Conservation (phyloP, 106 monocot genomes). For the Dendrobium officinale region DNA sequence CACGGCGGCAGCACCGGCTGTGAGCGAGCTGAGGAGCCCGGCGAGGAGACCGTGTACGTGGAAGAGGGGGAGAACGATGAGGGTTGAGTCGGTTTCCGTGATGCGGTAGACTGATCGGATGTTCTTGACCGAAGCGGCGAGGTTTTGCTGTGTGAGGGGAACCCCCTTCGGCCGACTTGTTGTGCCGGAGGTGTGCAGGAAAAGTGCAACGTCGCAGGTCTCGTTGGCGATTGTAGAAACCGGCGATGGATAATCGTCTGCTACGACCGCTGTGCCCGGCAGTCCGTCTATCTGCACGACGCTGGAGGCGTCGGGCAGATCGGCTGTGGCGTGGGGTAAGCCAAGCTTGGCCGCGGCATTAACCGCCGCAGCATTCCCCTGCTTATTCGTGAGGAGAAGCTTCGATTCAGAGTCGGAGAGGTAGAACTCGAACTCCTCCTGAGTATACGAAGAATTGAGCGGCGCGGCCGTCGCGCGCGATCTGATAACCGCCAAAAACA, state of each 20-base stretch:
- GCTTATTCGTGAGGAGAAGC: conserved; percentile 49
- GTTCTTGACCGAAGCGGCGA: conserved; percentile 66
- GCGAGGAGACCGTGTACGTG: conserved; percentile 94
- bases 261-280: background rate
- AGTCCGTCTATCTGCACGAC: conserved; percentile 29
- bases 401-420: conserved; percentile 80
- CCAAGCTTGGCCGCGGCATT: conserved; percentile 49
- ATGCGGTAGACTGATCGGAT: conserved; percentile 63
- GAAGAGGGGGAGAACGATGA: conserved; percentile 86
- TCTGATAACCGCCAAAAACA: conserved; percentile 76
- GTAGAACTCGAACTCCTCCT: conserved; percentile 94
- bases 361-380: conserved; percentile 55
- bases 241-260: background rate
- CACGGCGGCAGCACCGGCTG: conserved; percentile 54
- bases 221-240: conserved; percentile 10
- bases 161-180: conserved; percentile 97
- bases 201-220: conserved; percentile 74
- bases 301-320: conserved; percentile 17
- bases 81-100: conserved; percentile 60
- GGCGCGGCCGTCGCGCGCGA: conserved; percentile 70
- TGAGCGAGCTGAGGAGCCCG: conserved; percentile 58
- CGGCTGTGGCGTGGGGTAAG: conserved; percentile 38
- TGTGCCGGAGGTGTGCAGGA: conserved; percentile 96
- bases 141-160: conserved; percentile 74
- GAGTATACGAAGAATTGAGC: conserved; percentile 78